Base-by-base conservation (phyloP, 2,329 filamentous ascomycete species). In the Plectosphaerella cucumerina region DNA sequence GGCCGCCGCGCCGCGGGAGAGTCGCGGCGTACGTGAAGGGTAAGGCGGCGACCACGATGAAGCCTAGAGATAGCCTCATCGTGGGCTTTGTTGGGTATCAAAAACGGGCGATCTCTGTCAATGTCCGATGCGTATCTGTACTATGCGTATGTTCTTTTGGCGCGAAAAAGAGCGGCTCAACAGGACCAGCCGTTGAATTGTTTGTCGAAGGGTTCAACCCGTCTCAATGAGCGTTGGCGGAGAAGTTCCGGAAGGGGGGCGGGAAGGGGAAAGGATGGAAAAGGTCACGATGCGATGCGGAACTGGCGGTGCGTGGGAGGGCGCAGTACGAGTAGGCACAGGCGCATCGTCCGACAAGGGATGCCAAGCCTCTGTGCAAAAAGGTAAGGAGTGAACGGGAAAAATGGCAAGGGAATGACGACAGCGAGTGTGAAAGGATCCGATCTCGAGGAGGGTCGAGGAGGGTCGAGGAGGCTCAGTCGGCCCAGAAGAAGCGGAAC, bases 171-270 rank as follows among this genome's bases (percentile, higher is more conserved):
- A 54, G 50, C 45, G 50, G 34, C 50, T 48, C 53, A 62, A 60
- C 57, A 62, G 60, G 26, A 49, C 62, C 60, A 61, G 61, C 60
- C 60, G 62, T 64, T 56, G 56, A 33, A 42, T 52, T 42, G 49
- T 48, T 44, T 52, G 26, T 58, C 51, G 49, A 49, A 54, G 58
- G 59, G 57, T 56, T 64, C 58, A 62, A 62, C 58, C 60, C 61
- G 39, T 50, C 35, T 23, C 21, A 47, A 44, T 35, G 51, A 53
- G 39, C 43, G 42, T 45, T n/a, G 45, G 22, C 34, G 33, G 31
- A 37, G 20, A 31, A 23, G 21, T 33, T 43, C 33, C 15, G 49
- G 39, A 56, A 50, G n/a, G 31, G 43, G 26, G 22, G 26, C 18
- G 23, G 26, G 21, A 45, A 50, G 47, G 41, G 48, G 39, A 18